Evolutionary conservation across 192 early-diverging fungal species (phyloP).

Genomic region (Obelidium mucronatum): DNA sequence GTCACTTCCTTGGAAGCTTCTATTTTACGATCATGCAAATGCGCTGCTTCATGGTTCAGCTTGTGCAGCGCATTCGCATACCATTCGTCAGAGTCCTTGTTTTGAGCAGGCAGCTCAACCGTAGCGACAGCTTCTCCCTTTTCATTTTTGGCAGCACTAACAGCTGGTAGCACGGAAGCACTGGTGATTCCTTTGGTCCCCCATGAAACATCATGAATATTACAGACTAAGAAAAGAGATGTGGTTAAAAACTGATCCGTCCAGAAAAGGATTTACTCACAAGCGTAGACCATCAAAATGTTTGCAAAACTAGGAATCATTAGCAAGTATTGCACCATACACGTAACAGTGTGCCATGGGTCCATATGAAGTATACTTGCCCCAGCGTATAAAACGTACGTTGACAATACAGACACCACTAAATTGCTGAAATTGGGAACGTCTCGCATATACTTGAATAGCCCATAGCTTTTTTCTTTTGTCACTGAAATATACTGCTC

Average conservation of each 20-base stretch:
- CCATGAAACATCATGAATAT: constrained; percentile 68
- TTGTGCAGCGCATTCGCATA: constrained; percentile 74
- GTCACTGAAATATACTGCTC: constrained; percentile 31
- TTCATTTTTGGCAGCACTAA: constrained; percentile 68
- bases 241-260: not conserved
- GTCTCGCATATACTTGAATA: constrained; percentile 33
- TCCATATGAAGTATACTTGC: constrained; percentile 83
- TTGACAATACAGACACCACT: constrained; percentile 79
- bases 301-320: constrained; percentile 89
- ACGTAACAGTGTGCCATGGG: constrained; percentile 92
- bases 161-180: constrained; percentile 70
- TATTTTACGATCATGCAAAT: constrained; percentile 63
- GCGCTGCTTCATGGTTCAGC: constrained; percentile 53
- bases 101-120: constrained; percentile 72
- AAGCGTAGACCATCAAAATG: constrained; percentile 92
- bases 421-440: constrained; percentile 75
- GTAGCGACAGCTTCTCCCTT: constrained; percentile 71
- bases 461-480: constrained; percentile 42
- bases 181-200: constrained; percentile 70
- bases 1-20: constrained; percentile 27
- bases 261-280: constrained; percentile 36
- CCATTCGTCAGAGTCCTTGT: constrained; percentile 76
- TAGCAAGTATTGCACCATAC: constrained; percentile 87
- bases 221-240: constrained; percentile 60
- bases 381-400: constrained; percentile 84